These are phyloP conservation scores for Plasmodium ovale DNA, from an alignment of 169 alveolate genomes.

Conservation along the genomic window DNA sequence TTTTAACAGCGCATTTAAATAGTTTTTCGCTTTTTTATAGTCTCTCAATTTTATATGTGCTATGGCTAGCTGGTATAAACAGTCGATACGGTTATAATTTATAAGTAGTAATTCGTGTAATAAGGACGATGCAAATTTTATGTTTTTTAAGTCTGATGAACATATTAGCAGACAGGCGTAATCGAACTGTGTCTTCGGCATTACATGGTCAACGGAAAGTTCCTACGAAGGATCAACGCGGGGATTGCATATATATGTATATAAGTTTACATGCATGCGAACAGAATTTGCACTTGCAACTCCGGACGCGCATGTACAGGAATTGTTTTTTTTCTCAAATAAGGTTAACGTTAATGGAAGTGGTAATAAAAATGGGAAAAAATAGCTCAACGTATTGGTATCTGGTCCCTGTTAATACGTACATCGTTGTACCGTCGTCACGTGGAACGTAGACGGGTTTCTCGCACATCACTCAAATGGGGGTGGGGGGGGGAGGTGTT, in stretches of 20 bases:
- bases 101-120: slow-evolving; percentile 58
- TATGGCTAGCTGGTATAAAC: slow-evolving; percentile 85
- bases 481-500: no score
- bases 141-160: slow-evolving; percentile 64
- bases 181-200: slow-evolving; percentile 71
- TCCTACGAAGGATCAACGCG: slow-evolving; percentile 18
- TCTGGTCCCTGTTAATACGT: no score
- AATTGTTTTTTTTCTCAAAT: no score
- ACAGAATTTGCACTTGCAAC: no score
- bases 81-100: slow-evolving; percentile 72
- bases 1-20: slow-evolving; percentile 81
- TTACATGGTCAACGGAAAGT: slow-evolving; percentile 58
- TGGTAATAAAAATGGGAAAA: background rate
- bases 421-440: no score
- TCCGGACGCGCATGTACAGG: no score
- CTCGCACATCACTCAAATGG: no score
- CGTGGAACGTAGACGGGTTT: no score
- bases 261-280: background rate
- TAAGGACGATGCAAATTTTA: slow-evolving; percentile 48
- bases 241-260: background rate
- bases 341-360: no score
- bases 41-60: slow-evolving; percentile 82
- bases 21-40: slow-evolving; percentile 81
- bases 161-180: slow-evolving; percentile 67
- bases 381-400: background rate